Conservation (phyloP, 176 grass and related monocot genomes). For the Hyparrhenia diplandra region DNA sequence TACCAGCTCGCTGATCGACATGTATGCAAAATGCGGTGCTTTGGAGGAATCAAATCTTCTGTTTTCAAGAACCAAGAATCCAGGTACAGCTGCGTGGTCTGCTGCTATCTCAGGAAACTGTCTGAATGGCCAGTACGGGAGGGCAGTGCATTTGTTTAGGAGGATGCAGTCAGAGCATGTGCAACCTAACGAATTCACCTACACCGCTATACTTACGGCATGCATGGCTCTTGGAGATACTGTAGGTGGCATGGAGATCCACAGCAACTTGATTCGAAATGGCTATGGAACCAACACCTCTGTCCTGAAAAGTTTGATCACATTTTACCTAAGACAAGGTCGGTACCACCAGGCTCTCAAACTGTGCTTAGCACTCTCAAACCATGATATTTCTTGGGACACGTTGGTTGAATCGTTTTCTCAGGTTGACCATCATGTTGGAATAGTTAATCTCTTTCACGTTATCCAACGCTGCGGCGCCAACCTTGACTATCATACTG, state of each 20-base stretch:
- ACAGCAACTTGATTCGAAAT: conserved; percentile 50
- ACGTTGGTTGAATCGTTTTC: conserved; percentile 35
- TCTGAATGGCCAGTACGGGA: conserved; percentile 46
- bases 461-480: conserved; percentile 34
- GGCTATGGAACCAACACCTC: conserved; percentile 43
- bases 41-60: conserved; percentile 45
- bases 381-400: conserved; percentile 38
- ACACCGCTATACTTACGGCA: conserved; percentile 47
- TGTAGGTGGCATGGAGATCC: conserved; percentile 40
- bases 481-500: conserved; percentile 28
- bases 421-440: conserved; percentile 30
- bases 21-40: conserved; percentile 61
- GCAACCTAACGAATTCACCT: conserved; percentile 61
- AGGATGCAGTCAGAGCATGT: conserved; percentile 46
- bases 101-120: conserved; percentile 53
- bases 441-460: conserved; percentile 43
- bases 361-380: conserved; percentile 37
- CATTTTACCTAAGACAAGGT: conserved; percentile 30
- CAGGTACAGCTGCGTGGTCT: conserved; percentile 41
- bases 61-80: conserved; percentile 44
- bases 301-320: conserved; percentile 44
- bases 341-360: conserved; percentile 21
- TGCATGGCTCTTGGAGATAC: conserved; percentile 47
- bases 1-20: conserved; percentile 48
- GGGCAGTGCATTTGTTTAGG: conserved; percentile 55